Conservation (phyloP, 2,329 filamentous ascomycete species). For the Fusarium sp. region DNA sequence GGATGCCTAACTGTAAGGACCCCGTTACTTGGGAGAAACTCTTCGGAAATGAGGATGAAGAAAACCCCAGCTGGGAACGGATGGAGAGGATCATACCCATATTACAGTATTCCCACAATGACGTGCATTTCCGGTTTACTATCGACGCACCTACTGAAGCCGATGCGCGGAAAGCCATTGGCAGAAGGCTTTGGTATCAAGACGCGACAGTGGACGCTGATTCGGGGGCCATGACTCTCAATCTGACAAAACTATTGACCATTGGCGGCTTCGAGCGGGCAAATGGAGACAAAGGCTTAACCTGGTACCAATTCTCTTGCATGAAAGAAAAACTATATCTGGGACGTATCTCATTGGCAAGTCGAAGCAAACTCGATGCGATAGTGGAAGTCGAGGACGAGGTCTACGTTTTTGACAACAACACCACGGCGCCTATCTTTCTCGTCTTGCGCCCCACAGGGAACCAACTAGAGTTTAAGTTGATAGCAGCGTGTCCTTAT, state of each 20-base stretch:
- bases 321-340: no score
- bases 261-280: not conserved
- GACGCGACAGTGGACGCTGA: not conserved
- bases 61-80: not conserved
- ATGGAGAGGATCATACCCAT: no score
- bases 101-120: no score
- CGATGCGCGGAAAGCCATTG: not conserved
- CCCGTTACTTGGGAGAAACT: not conserved
- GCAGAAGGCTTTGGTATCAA: not conserved
- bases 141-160: not conserved
- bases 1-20: not conserved
- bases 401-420: not conserved
- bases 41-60: not conserved
- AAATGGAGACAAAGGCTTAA: not conserved
- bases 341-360: not conserved
- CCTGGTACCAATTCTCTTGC: not conserved
- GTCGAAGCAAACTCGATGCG: not conserved
- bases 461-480: not conserved
- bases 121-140: no score
- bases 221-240: not conserved
- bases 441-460: not conserved
- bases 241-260: not conserved
- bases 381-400: not conserved
- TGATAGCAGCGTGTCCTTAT: not conserved
- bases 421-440: not conserved